Percentiles rank a stretch among this genome's conserved stretches.
phyloP scores from a whole-genome alignment of 2,329 filamentous ascomycete species.

The Verticillium nubilum region DNA sequence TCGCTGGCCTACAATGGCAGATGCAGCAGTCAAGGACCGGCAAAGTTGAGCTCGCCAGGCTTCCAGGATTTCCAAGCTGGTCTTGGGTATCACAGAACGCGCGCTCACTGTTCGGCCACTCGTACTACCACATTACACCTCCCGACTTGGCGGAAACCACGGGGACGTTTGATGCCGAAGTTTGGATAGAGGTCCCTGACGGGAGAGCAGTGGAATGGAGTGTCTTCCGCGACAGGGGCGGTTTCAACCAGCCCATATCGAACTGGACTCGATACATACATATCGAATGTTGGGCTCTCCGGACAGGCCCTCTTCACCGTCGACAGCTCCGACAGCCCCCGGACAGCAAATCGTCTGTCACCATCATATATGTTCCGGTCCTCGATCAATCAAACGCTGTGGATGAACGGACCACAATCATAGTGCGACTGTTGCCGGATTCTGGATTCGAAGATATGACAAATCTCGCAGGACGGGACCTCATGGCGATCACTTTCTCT shows the following conservation, averaged over 20 bases:
- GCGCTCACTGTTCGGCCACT: background rate
- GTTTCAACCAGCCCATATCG: background rate
- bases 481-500: background rate
- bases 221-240: background rate
- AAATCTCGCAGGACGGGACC: background rate
- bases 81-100: background rate
- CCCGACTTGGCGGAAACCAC: background rate
- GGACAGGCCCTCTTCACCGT: background rate
- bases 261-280: background rate
- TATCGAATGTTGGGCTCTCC: slow-evolving; percentile 1
- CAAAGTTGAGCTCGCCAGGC: background rate
- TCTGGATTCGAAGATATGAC: background rate
- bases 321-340: background rate
- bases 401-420: background rate
- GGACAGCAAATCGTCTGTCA: background rate
- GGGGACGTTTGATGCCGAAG: background rate
- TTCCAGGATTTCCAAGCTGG: background rate
- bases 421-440: background rate
- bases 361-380: background rate
- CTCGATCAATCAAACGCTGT: background rate
- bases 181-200: background rate
- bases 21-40: background rate
- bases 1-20: background rate
- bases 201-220: background rate
- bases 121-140: background rate